Percentiles rank a stretch among this genome's conserved stretches.
These are phyloP conservation scores for Nicotiana sylvestris DNA, from an alignment of 257 asterid species.

Conservation along the genomic window DNA sequence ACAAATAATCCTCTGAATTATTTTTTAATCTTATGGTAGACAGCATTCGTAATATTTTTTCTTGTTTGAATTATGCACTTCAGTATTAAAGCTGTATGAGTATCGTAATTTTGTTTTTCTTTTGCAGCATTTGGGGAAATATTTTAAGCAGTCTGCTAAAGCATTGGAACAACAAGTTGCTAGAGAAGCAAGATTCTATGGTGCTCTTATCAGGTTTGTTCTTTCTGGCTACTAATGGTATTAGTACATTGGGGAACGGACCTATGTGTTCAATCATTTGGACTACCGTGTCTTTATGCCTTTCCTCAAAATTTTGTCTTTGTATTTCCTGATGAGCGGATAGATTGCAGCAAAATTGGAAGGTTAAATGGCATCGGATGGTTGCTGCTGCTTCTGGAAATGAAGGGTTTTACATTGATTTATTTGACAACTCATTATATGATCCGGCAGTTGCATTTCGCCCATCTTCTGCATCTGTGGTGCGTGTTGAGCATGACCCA, in stretches of 20 bases:
- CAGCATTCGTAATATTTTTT: background rate
- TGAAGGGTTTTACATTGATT: conserved; percentile 90
- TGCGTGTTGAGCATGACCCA: conserved; percentile 80
- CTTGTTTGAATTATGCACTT: background rate
- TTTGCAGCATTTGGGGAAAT: conserved; percentile 86
- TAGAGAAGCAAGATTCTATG: conserved; percentile 95
- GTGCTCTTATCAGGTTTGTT: conserved; percentile 88
- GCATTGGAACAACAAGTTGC: conserved; percentile 78
- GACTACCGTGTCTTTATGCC: background rate
- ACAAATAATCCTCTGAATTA: background rate
- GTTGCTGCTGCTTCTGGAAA: conserved; percentile 94
- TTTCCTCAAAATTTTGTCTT: background rate
- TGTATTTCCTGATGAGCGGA: conserved; percentile 25
- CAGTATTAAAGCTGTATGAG: background rate
- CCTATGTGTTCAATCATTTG: background rate
- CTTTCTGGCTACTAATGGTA: background rate
- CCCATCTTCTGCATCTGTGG: conserved; percentile 70
- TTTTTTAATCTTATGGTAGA: background rate
- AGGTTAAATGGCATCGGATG: conserved; percentile 79
- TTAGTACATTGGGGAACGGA: background rate
- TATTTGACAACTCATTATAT: conserved; percentile 76
- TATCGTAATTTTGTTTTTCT: background rate
- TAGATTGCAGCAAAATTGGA: conserved; percentile 99
- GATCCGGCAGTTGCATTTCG: conserved; percentile 69
- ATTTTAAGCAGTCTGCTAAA: conserved; percentile 90